Base-by-base conservation (phyloP, 805 yeast genomes). In the Yamadazyma olivae region DNA sequence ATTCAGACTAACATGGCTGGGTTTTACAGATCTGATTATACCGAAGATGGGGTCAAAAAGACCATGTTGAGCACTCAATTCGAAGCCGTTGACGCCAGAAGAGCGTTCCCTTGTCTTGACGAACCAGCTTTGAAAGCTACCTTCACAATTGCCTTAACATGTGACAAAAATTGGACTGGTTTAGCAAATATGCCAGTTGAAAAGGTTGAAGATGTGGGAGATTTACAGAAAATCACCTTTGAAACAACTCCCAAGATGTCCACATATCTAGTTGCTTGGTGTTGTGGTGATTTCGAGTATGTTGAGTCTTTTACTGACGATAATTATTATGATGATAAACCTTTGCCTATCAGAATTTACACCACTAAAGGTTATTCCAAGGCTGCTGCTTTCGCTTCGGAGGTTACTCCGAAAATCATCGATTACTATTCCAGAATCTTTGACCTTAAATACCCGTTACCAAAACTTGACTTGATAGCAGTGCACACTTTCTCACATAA, bases 401-500 rank as follows among this genome's bases (percentile, higher is more conserved):
- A 57, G 27, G 64, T 71, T 21, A 70, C 81, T 7, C 70, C 74
- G 15, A 65, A 65, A 34, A 71, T 73, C 29, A 70, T 76, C 27
- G 79, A 74, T 48, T 73, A 61, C 50, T 69, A 72, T 46, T 64
- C 75, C 10, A 50, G 49, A 30, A 61, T 73, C 16, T 76, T 76
- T 46, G 76, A 72, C 41, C 56, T 74, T 33, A 51, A 63, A 41
- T 86, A 83, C 53, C 93, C 95, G 16, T 68, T 86, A 48, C 91
- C 95, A 30, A 86, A 86, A 60, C 64, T 85, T 56, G 95, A 87
- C 54, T 67, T 84, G 60, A 65, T 87, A 25, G 90, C 90, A 3
- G 81, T 86, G 39, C 90, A 86, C 47, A 77, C 83, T 34, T 83
- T 81, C 54, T 75, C 85, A 21, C 89, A 88, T 39, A 86, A 87